phyloP scores from a whole-genome alignment of 1,139 yeast genomes.

The Geotrichum macrosporum region DNA sequence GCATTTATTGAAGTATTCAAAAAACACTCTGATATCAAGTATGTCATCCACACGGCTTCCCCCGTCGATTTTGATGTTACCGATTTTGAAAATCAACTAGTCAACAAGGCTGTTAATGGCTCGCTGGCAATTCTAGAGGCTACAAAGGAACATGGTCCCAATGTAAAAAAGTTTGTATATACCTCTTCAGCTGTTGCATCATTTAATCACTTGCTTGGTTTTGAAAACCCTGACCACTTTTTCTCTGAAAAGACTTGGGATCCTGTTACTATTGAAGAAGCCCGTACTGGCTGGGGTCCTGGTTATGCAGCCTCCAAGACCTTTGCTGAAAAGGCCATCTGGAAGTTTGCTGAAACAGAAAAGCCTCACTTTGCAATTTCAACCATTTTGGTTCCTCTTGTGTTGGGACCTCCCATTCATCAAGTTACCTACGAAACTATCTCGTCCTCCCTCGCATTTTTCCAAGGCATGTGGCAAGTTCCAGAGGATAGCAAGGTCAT shows the following conservation, averaged over 20 bases:
- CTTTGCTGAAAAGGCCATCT: slow-evolving; percentile 43
- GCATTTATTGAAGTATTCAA: slow-evolving; percentile 54
- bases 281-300: slow-evolving; percentile 25
- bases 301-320: slow-evolving; percentile 37
- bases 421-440: too few species aligned
- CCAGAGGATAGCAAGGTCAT: too few species aligned
- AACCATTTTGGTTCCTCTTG: slow-evolving; percentile 44
- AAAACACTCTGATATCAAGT: slow-evolving; percentile 44
- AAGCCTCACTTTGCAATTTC: slow-evolving; percentile 40
- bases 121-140: slow-evolving; percentile 45
- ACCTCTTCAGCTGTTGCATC: slow-evolving; percentile 56
- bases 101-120: slow-evolving; percentile 51
- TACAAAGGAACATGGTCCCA: slow-evolving; percentile 43
- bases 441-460: too few species aligned
- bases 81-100: slow-evolving; percentile 40
- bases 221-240: slow-evolving; percentile 23
- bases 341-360: slow-evolving; percentile 42
- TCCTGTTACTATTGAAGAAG: slow-evolving; percentile 39
- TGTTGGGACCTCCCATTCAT: slow-evolving; percentile 48
- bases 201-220: slow-evolving; percentile 38
- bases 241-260: slow-evolving; percentile 42
- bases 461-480: too few species aligned
- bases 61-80: slow-evolving; percentile 44
- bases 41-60: slow-evolving; percentile 60
- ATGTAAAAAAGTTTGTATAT: slow-evolving; percentile 48